Evolutionary conservation across 2,329 filamentous ascomycete genomes (phyloP), one percentile per base, ranked within the genome.

Genomic region (Parascedosporium putredinis): DNA sequence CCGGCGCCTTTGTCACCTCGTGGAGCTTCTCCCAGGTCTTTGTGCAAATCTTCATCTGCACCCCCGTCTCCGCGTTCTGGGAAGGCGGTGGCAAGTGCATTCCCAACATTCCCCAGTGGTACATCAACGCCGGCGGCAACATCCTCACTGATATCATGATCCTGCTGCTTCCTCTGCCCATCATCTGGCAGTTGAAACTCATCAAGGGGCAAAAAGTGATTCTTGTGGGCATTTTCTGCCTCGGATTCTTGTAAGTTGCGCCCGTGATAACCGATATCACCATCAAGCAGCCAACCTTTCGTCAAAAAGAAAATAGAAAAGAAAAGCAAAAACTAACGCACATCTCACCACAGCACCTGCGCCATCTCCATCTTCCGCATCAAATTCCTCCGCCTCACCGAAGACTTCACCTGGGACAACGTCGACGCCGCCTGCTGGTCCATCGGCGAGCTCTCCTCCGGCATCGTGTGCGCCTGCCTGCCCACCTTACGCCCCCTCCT

Each of bases 391-490:
- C 47, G 51, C 18, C 31, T 49, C 25, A 40, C 43, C n/a, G 10
- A 51, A 18, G 58, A 59, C 42, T 51, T 54, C 25, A 57, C 56
- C 14, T 58, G 56, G 55, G 36, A 53, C 9, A 58, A 55, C 47
- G 51, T 60, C 14, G 54, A 59, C 8, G 53, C 60, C 10, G 56
- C 58, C 5, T 48, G 52, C 14, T 57, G 56, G 53, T 59, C 58
- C 23, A 23, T 59, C 6, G 55, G 53, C n/a, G 58, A 60, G 50
- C 44, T 58, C 33, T 50, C 53, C 24, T 55, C 55, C 9, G 56
- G 55, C 40, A 45, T 60, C 1, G 53, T 52, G 6, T 58, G 55
- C 50, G 54, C 55, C 29, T 57, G 55, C 33, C 54, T 60, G 8
- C 55, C 57, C 24, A 59, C 56, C 5, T 51, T 60, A 31, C 56